These are phyloP conservation scores for Zopfochytrium polystomum DNA, from an alignment of 371 early-diverging fungal genomes.

Conservation along the genomic window DNA sequence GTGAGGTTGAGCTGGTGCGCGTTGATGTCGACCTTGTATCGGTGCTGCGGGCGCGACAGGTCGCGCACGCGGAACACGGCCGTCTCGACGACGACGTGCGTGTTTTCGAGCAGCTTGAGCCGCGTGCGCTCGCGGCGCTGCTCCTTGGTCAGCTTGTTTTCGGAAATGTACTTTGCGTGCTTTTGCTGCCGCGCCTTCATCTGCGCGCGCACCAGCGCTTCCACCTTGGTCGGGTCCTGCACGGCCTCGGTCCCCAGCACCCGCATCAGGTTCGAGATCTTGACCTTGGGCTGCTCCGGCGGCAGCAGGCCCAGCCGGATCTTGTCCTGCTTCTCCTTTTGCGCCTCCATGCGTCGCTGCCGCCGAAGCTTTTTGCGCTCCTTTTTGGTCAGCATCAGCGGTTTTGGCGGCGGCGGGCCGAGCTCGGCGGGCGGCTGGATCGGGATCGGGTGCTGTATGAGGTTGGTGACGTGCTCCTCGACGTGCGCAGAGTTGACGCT, in stretches of 20 bases:
- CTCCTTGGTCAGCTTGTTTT: constrained; percentile 82
- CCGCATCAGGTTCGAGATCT: constrained; percentile 89
- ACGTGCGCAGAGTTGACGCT: constrained; percentile 22
- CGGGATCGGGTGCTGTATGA: constrained; percentile 91
- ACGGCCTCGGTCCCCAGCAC: constrained; percentile 88
- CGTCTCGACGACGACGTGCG: constrained; percentile 61
- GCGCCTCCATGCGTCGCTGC: constrained; percentile 78
- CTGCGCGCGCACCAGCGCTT: constrained; percentile 82
- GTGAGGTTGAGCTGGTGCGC: constrained; percentile 81
- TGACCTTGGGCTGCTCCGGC: constrained; percentile 89
- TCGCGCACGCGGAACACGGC: constrained; percentile 82
- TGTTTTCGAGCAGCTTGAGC: constrained; percentile 72
- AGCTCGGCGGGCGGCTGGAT: constrained; percentile 77
- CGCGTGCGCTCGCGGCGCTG: constrained; percentile 74
- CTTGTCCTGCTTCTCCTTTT: constrained; percentile 92
- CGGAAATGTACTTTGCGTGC: constrained; percentile 77
- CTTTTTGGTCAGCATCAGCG: constrained; percentile 86
- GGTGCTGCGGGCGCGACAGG: constrained; percentile 71
- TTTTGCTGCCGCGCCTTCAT: constrained; percentile 75
- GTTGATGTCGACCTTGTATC: constrained; percentile 86
- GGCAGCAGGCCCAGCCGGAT: constrained; percentile 89
- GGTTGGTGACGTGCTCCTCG: constrained; percentile 62
- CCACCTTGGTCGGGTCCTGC: constrained; percentile 89
- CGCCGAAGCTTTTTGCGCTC: constrained; percentile 91
- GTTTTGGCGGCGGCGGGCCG: constrained; percentile 61